Evolutionary conservation across 768 basidiomycete species (phyloP).

Genomic region (Tubosaeta sp.): DNA sequence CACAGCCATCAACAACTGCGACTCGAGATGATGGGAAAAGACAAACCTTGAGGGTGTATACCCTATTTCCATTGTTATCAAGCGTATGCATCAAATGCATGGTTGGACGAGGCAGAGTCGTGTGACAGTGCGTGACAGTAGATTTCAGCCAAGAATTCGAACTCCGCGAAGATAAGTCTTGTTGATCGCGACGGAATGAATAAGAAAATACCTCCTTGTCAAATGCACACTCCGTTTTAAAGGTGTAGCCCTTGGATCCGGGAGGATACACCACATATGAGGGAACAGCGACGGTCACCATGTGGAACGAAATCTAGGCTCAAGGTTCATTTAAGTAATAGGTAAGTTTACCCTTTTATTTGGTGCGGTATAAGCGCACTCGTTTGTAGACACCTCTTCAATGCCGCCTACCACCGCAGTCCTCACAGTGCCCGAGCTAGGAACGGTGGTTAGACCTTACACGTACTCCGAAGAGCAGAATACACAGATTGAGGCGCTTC

Average conservation of each 20-base stretch:
- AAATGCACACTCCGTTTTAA: neutral
- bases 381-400: neutral
- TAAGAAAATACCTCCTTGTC: neutral
- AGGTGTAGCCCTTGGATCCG: neutral
- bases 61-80: slow-evolving; percentile 69
- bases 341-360: neutral
- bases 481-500: slow-evolving; percentile 53
- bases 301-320: neutral
- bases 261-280: neutral
- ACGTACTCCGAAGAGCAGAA: slow-evolving; percentile 63
- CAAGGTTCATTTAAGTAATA: neutral
- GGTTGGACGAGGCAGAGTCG: slow-evolving; percentile 21
- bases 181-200: neutral
- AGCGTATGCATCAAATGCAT: slow-evolving; percentile 99
- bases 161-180: slow-evolving; percentile 13
- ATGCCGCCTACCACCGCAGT: slow-evolving; percentile 46
- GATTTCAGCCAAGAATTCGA: neutral
- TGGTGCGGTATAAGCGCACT: neutral
- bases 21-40: neutral
- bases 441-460: slow-evolving; percentile 50
- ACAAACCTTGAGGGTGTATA: slow-evolving; percentile 89
- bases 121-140: neutral
- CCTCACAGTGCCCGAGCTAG: slow-evolving; percentile 52
- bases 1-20: slow-evolving; percentile 4
- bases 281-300: neutral